Evolutionary conservation across 2,329 filamentous ascomycete genomes (phyloP), one percentile per base, ranked within the genome.

Genomic region (Lasiodiplodia hormozganensis): DNA sequence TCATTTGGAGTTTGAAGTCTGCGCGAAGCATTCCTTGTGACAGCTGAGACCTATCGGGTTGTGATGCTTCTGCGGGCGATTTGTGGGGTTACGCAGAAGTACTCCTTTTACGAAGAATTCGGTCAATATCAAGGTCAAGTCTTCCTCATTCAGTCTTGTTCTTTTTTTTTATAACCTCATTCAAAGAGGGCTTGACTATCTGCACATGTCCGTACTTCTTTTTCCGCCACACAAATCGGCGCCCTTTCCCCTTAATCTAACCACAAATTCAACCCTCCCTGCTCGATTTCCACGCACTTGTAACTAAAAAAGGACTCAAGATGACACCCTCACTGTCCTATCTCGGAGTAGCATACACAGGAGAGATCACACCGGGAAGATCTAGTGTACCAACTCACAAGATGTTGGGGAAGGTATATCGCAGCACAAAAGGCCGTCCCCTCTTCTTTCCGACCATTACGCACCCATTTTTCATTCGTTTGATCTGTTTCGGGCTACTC

Each of bases 401-500:
- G 25, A 38, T 64, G 43, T 64, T 64, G 60, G 43, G 58, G n/a
- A 28, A 21, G 23, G 10, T 21, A 10, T 16, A 31, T 49, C 18
- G 38, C 12, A 51, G 57, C 43, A 51, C 60, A 64, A 64, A 64
- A 64, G 28, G 25, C 60, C 10, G 11, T 14, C 58, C 23, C 14
- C 11, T 47, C n/a, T 51, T 31, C 43, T 16, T 21, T 28, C 11
- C 4, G 43, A 47, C 38, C 36, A 47, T 47, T 47, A n/a, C n/a
- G 40, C 40, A n/a, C 40, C 7, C 28, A 28, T 28, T 28, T 60
- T 28, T n/a, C 38, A 47, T 23, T 11, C 43, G 34, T 36, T 64
- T 64, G 43, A 10, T 31, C 47, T n/a, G 25, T 52, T 64, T 14
- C 11, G 4, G 4, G 23, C 6, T 5, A 6, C n/a, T 51, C 11